These are phyloP conservation scores for Fusarium robinianum DNA, from an alignment of 2,329 filamentous ascomycete genomes.

Conservation along the genomic window DNA sequence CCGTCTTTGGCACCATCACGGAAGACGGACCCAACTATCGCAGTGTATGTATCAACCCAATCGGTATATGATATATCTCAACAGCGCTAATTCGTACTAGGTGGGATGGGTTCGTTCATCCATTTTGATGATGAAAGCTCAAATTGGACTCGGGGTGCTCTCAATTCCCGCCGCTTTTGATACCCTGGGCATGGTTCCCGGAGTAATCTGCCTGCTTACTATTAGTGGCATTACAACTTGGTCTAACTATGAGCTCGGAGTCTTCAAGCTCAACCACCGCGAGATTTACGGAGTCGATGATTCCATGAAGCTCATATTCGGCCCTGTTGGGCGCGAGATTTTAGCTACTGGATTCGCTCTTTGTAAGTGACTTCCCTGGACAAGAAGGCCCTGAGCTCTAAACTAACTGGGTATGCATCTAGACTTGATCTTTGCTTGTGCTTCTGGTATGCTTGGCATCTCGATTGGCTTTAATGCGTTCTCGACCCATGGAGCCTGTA, in stretches of 20 bases:
- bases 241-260: constrained; percentile 54
- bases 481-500: constrained; percentile 46
- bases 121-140: constrained; percentile 53
- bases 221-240: constrained; percentile 53
- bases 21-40: constrained; percentile 40
- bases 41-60: constrained; percentile 31
- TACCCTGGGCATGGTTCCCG: constrained; percentile 52
- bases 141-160: constrained; percentile 51
- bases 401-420: not conserved
- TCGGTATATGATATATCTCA: not conserved
- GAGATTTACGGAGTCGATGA: constrained; percentile 60
- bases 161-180: constrained; percentile 54
- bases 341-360: constrained; percentile 45
- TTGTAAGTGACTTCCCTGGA: constrained; percentile 33
- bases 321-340: constrained; percentile 49
- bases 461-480: constrained; percentile 48
- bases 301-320: constrained; percentile 53
- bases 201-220: constrained; percentile 48
- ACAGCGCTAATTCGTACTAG: constrained; percentile 29
- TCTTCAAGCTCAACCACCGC: constrained; percentile 56
- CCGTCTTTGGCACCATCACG: constrained; percentile 39
- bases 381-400: rapidly evolving
- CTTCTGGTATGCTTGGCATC: constrained; percentile 35
- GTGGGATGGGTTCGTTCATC: constrained; percentile 50
- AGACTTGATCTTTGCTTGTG: constrained; percentile 27